Evolutionary conservation across 78 protist species (phyloP).

Genomic region (Planoprotostelium fungivorum): DNA sequence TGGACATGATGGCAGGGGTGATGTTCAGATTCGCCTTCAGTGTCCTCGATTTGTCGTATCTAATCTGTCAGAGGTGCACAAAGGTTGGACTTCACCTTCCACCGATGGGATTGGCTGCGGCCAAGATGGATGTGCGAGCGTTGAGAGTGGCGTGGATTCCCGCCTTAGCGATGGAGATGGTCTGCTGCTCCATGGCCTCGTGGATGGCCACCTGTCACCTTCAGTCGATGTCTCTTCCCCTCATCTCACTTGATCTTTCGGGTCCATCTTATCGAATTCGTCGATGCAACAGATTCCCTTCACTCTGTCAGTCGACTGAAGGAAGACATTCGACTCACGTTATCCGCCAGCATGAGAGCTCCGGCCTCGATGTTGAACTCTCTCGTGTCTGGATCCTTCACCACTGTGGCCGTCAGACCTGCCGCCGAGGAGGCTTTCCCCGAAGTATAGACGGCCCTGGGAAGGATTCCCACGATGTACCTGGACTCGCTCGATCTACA

Average conservation of each 20-base stretch:
- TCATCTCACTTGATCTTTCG: constrained; percentile 69
- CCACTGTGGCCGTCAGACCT: constrained; percentile 97
- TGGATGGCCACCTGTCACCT: constrained; percentile 90
- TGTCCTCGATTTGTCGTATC: constrained; percentile 29
- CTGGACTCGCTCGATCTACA: neutral
- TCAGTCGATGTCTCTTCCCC: neutral
- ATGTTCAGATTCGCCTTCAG: constrained; percentile 84
- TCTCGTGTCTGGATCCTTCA: constrained; percentile 93
- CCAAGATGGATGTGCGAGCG: constrained; percentile 94
- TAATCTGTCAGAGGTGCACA: neutral
- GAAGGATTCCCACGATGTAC: constrained; percentile 86
- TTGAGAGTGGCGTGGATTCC: constrained; percentile 98
- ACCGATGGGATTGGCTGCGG: constrained; percentile 94
- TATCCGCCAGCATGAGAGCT: constrained; percentile 99
- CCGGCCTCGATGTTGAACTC: constrained; percentile 99
- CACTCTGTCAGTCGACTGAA: neutral
- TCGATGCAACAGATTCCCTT: constrained; percentile 99
- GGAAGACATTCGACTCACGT: constrained; percentile 30
- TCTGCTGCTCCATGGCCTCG: constrained; percentile 99
- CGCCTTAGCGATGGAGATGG: constrained; percentile 99
- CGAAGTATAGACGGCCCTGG: constrained; percentile 97
- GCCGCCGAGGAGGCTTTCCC: constrained; percentile 95
- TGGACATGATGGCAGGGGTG: constrained; percentile 96
- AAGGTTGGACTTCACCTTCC: constrained; percentile 73
- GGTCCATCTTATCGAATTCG: constrained; percentile 99